Percentiles rank a stretch among this genome's conserved stretches.
Evolutionary conservation across 805 yeast genomes (phyloP).

Genomic region (Metschnikowia proteae): DNA sequence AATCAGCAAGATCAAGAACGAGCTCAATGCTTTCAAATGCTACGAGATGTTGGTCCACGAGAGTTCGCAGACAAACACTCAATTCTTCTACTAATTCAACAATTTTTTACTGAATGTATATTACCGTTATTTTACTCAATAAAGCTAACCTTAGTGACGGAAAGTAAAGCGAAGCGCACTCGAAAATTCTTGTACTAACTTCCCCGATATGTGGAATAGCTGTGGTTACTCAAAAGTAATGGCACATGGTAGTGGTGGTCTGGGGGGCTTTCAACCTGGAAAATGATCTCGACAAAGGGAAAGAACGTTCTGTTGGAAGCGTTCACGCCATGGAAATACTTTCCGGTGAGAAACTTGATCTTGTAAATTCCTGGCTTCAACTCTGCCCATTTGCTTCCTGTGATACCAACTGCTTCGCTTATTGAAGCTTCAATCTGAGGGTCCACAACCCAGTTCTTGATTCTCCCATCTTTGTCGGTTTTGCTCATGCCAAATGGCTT

Average conservation of each 20-base stretch:
- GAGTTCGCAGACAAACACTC: conserved; percentile 57
- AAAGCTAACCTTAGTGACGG: too few relatives aligned
- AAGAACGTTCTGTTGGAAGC: conserved; percentile 56
- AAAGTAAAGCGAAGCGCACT: too few relatives aligned
- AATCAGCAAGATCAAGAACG: conserved; percentile 56
- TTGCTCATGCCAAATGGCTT: conserved; percentile 60
- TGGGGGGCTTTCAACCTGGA: conserved; percentile 62
- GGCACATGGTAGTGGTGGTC: conserved; percentile 90
- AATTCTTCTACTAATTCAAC: conserved; percentile 47
- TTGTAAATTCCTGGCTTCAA: conserved; percentile 65
- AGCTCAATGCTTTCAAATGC: conserved; percentile 61
- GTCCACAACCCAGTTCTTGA: conserved; percentile 59
- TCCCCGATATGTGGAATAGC: conserved; percentile 91
- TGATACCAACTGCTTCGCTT: conserved; percentile 28
- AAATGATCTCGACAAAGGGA: conserved; percentile 81
- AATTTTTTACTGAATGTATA: not conserved
- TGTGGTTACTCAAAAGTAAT: conserved; percentile 73
- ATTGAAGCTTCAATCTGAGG: conserved; percentile 24
- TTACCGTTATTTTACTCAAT: not conserved
- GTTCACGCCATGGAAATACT: conserved; percentile 46
- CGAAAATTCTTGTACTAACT: conserved; percentile 32
- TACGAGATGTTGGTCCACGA: conserved; percentile 68
- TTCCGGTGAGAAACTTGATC: conserved; percentile 72
- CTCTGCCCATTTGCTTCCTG: conserved; percentile 38
- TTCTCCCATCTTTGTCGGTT: conserved; percentile 81